A percentile compares a stretch with the other conserved stretches of the same genome.
These are phyloP conservation scores for Adansonia rubrostipa DNA, from an alignment of 441 rosid genomes.

Conservation along the genomic window DNA sequence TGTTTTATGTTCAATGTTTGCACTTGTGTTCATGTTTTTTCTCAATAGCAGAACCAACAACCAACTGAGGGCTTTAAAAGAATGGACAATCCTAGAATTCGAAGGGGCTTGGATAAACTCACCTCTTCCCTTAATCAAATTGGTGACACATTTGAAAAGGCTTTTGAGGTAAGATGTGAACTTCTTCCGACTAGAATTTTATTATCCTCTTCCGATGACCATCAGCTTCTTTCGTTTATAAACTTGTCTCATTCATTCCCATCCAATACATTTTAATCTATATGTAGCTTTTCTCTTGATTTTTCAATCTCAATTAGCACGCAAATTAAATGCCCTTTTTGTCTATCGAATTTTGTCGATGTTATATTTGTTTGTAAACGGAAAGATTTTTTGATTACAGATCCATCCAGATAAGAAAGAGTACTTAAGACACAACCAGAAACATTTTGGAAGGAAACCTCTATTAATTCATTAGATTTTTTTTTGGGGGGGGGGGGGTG, in stretches of 20 bases:
- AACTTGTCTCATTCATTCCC: too few relatives aligned
- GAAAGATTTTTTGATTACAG: neutral
- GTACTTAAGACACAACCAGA: neutral
- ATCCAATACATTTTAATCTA: neutral
- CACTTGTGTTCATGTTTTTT: neutral
- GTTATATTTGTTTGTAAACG: too few relatives aligned
- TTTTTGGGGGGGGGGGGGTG: too few relatives aligned
- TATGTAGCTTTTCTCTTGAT: neutral
- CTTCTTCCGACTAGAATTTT: neutral
- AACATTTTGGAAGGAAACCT: neutral
- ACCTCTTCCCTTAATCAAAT: slow-evolving; percentile 78
- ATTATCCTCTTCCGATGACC: neutral
- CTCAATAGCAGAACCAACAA: slow-evolving; percentile 37
- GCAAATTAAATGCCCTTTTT: neutral
- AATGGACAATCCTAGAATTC: slow-evolving; percentile 68
- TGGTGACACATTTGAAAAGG: slow-evolving; percentile 86
- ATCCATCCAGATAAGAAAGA: neutral
- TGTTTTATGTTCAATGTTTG: neutral
- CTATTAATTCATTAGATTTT: neutral
- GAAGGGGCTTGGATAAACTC: slow-evolving; percentile 72
- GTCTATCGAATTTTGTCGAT: neutral
- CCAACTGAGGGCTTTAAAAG: slow-evolving; percentile 42
- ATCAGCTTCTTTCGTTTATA: neutral
- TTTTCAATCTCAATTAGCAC: neutral
- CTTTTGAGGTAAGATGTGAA: slow-evolving; percentile 62